Percentiles rank a stretch among this genome's conserved stretches.
phyloP scores from a whole-genome alignment of 768 basidiomycete species.

The Chalciporus sphaerocephalus region DNA sequence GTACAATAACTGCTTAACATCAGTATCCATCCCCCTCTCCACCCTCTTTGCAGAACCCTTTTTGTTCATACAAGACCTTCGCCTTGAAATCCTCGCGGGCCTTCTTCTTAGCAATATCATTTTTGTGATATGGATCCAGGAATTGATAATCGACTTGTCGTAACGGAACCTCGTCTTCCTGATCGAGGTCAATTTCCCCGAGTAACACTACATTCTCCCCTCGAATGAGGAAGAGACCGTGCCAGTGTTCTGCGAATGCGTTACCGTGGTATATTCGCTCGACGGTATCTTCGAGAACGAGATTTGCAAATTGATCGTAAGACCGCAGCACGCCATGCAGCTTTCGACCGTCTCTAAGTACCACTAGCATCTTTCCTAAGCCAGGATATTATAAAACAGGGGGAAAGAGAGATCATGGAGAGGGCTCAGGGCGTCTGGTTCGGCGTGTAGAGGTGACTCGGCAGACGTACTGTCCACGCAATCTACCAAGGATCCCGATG shows the following conservation, averaged over 20 bases:
- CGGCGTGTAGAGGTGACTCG: constrained; percentile 44
- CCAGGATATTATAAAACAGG: constrained; percentile 18
- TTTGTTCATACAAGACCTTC: constrained; percentile 73
- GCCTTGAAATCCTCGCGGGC: constrained; percentile 80
- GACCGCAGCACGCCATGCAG: constrained; percentile 93
- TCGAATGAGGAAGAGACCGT: constrained; percentile 89
- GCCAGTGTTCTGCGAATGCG: constrained; percentile 82
- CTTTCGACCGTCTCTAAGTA: constrained; percentile 94
- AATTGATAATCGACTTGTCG: constrained; percentile 67
- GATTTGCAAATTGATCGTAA: constrained; percentile 99
- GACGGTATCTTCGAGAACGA: constrained; percentile 92
- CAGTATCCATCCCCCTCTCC: constrained; percentile 96
- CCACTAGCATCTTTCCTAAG: constrained; percentile 96
- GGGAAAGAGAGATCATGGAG: constrained; percentile 37
- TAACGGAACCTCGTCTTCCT: constrained; percentile 83
- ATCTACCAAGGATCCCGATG: constrained; percentile 97
- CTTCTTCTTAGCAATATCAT: constrained; percentile 70
- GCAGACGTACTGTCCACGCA: constrained; percentile 99
- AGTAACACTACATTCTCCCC: constrained; percentile 98
- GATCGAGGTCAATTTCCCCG: constrained; percentile 94
- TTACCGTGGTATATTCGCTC: constrained; percentile 91
- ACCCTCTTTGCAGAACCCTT: constrained; percentile 92
- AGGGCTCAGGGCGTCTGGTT: constrained; percentile 42
- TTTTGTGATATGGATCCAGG: constrained; percentile 68
- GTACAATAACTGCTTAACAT: constrained; percentile 15